These are phyloP conservation scores for Geum urbanum DNA, from an alignment of 306 rosid genomes.

Conservation along the genomic window DNA sequence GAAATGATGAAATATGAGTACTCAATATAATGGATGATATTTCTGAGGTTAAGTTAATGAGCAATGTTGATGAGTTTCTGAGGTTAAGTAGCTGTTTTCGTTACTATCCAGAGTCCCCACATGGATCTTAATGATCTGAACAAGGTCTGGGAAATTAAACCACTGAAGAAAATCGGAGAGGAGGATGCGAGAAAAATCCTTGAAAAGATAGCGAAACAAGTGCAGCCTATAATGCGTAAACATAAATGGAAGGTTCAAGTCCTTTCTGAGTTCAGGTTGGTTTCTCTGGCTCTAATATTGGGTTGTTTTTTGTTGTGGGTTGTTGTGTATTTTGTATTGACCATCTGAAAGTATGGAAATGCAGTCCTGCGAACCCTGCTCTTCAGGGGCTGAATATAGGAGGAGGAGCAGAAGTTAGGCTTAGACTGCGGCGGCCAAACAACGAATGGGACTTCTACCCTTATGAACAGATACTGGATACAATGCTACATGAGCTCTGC, in stretches of 20 bases:
- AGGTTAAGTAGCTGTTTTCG: not conserved
- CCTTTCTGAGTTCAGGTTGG: slow-evolving; percentile 57
- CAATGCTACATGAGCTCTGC: slow-evolving; percentile 65
- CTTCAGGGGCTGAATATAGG: slow-evolving; percentile 55
- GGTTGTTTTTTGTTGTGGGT: not conserved
- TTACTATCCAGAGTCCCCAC: not conserved
- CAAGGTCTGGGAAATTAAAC: slow-evolving; percentile 61
- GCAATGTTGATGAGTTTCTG: too few relatives aligned
- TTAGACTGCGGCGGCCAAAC: slow-evolving; percentile 47
- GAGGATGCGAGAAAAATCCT: slow-evolving; percentile 48
- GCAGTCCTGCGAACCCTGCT: slow-evolving; percentile 56
- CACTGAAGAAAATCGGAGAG: slow-evolving; percentile 47
- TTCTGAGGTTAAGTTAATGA: not conserved
- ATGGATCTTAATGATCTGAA: slow-evolving; percentile 61
- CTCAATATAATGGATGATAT: not conserved
- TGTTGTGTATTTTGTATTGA: not conserved
- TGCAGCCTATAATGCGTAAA: slow-evolving; percentile 55
- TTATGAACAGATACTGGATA: slow-evolving; percentile 54
- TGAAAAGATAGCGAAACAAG: slow-evolving; percentile 47
- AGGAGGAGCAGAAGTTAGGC: slow-evolving; percentile 50
- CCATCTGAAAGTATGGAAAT: too few relatives aligned
- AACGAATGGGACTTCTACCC: slow-evolving; percentile 54
- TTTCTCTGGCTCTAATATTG: not conserved
- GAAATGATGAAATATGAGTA: not conserved
- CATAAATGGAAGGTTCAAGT: slow-evolving; percentile 49